phyloP scores from a whole-genome alignment of 164 flowering plant genomes.

The Tetracentron sinense region DNA sequence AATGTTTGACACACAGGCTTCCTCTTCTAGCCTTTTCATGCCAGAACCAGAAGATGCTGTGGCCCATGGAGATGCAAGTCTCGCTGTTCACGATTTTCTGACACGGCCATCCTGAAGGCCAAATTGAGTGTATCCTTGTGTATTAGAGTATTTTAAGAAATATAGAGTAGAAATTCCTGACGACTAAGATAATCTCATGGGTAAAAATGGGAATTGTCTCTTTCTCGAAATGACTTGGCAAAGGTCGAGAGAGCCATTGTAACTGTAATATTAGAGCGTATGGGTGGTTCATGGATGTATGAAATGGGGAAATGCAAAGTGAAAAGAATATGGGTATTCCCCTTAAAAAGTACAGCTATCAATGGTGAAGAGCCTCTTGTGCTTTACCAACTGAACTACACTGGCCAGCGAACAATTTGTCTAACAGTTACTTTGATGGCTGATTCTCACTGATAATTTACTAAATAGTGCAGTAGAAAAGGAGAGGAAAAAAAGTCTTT shows the following conservation, averaged over 20 bases:
- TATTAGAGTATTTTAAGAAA: neutral
- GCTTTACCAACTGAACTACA: too few species aligned
- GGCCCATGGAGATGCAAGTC: conserved; percentile 86
- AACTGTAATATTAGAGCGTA: conserved; percentile 2
- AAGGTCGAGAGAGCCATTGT: neutral
- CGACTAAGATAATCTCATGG: too few species aligned
- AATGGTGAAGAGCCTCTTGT: neutral
- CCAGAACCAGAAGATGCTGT: conserved; percentile 99
- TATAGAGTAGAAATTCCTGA: conserved; percentile 3
- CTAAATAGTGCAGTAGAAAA: too few species aligned
- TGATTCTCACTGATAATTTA: too few species aligned
- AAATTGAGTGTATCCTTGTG: conserved; percentile 20
- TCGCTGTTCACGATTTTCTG: conserved; percentile 94
- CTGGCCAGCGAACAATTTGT: too few species aligned
- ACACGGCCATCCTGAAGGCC: conserved; percentile 47
- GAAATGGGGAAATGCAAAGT: neutral
- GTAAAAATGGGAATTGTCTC: neutral
- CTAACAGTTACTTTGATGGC: too few species aligned
- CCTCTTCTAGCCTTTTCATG: conserved; percentile 70
- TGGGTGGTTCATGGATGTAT: conserved; percentile 4
- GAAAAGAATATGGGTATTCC: too few species aligned
- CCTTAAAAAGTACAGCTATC: neutral
- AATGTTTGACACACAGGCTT: conserved; percentile 44
- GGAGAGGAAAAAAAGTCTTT: too few species aligned
- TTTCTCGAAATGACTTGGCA: neutral